Percentiles rank a stretch among this genome's conserved stretches.
phyloP scores from a whole-genome alignment of 1,139 yeast species.

The Geotrichum klebahnii region DNA sequence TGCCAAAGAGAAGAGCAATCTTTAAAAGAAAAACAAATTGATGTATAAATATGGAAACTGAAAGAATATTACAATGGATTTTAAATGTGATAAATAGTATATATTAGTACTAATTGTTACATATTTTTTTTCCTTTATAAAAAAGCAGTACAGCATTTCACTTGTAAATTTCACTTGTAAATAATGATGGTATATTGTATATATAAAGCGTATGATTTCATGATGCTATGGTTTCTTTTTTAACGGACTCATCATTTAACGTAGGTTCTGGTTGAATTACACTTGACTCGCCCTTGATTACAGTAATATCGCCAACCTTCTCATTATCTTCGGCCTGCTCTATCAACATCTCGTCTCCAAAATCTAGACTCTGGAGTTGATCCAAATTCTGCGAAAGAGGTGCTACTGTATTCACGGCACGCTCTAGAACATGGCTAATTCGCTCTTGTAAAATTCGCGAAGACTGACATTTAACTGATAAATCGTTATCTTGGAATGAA shows the following conservation, averaged over 20 bases:
- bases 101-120: too few relatives aligned
- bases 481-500: constrained; percentile 48
- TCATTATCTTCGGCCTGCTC: not conserved
- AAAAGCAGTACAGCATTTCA: too few relatives aligned
- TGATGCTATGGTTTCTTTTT: too few relatives aligned
- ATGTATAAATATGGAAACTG: constrained; percentile 1
- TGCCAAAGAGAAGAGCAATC: constrained; percentile 42
- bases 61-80: not conserved
- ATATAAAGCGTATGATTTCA: too few relatives aligned
- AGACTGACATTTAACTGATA: constrained; percentile 63
- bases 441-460: constrained; percentile 77
- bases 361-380: constrained; percentile 3
- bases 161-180: too few relatives aligned
- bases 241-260: too few relatives aligned
- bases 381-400: constrained; percentile 50
- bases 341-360: not conserved
- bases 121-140: too few relatives aligned
- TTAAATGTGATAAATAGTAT: constrained; percentile 35
- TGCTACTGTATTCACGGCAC: constrained; percentile 78
- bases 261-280: too few relatives aligned
- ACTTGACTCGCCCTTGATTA: too few relatives aligned
- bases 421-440: constrained; percentile 70
- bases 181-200: too few relatives aligned
- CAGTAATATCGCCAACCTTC: too few relatives aligned
- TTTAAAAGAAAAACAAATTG: not conserved